Evolutionary conservation across 2,329 filamentous ascomycete species (phyloP), one percentile per base, ranked within the genome.

Genomic region (Fusarium siculi): DNA sequence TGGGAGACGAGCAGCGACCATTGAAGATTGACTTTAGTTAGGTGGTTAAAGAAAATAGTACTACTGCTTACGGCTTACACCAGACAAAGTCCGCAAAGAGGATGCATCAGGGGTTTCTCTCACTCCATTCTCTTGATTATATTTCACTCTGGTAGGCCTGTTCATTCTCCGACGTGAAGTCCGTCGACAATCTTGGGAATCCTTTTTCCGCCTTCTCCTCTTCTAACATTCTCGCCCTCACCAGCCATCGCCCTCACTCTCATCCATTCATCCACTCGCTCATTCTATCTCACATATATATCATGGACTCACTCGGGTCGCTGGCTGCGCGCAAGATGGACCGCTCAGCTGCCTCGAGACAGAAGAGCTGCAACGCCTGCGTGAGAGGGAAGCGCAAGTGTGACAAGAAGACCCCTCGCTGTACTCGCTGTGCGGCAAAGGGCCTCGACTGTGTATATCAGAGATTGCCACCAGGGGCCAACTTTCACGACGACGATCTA

Each of bases 311-410:
- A n/a, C 66, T 78, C 54, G 73, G 74, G 23, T 72, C 79, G 25
- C 57, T 78, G 61, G 67, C 70, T 40, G 71, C 79, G 58, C 75
- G 77, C 60, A 80, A 79, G 72, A 74, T 78, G 68, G 78, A 80
- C 44, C 77, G 75, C 14, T 72, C 74, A 40, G 79, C 82, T 42
- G 81, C 82, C 47, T 90, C 82, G 87, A 80, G 84, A 66, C 85
- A 86, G 74, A 86, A 85, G 81, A 86, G 83, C 79, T 86, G 85
- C 80, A 84, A 86, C 70, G 81, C 84, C 59, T 87, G 85, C 73
- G 85, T 86, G 54, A 81, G 81, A 59, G 82, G 84, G 76, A 87
- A 87, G 77, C 81, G 85, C 55, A 82, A 84, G 66, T 87, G 85
- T 77, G 84, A 87, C 75, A 86, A 86, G 80, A 80, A 77, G 50